Conservation (phyloP, 257 asterid species). For the Plantago elongata region DNA sequence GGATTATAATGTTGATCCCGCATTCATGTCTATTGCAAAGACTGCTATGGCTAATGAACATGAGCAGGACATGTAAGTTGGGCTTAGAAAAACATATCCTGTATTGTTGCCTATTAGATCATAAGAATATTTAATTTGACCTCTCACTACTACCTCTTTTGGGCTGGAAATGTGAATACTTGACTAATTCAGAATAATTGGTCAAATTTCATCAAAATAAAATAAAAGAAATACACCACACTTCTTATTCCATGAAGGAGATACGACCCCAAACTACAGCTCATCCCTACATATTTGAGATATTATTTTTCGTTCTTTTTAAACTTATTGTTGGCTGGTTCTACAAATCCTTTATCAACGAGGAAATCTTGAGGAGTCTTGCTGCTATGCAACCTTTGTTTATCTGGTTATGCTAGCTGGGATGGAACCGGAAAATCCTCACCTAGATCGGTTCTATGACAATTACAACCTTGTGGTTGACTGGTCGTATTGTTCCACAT, state of each 20-base stretch:
- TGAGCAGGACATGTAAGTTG: slow-evolving; percentile 91
- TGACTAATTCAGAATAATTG: too few species aligned
- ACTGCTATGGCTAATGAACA: slow-evolving; percentile 85
- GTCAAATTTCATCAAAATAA: too few species aligned
- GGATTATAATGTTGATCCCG: slow-evolving; percentile 90
- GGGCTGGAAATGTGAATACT: too few species aligned
- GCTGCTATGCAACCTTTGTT: neutral
- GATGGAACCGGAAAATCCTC: neutral
- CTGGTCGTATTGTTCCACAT: too few species aligned
- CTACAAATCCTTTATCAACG: neutral
- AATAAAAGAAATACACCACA: neutral
- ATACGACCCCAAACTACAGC: neutral
- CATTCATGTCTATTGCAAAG: slow-evolving; percentile 88
- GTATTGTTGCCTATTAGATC: too few species aligned
- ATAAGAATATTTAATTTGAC: too few species aligned
- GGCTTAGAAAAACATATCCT: neutral
- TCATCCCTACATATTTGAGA: neutral
- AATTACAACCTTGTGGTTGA: too few species aligned
- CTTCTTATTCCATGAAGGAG: neutral
- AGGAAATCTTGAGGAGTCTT: neutral
- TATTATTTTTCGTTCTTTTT: neutral
- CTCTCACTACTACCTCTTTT: too few species aligned
- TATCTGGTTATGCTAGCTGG: neutral
- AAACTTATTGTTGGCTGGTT: neutral
- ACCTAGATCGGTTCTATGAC: too few species aligned